Evolutionary conservation across 768 basidiomycete genomes (phyloP).

Genomic region (Russula abietina): DNA sequence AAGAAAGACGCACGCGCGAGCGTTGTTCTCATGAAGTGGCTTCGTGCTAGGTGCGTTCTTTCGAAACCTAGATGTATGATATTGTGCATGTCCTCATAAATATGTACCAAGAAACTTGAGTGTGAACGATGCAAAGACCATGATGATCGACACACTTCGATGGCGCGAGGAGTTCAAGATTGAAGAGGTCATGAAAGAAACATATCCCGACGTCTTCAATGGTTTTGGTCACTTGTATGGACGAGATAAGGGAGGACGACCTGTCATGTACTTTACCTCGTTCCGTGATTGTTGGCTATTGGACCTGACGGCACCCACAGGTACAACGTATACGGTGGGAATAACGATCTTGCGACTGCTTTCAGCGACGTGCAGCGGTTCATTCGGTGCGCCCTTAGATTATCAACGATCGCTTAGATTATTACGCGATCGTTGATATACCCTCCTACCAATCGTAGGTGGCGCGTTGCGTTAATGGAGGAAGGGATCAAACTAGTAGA

Average conservation of each 20-base stretch:
- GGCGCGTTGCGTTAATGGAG: constrained; percentile 79
- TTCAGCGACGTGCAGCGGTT: constrained; percentile 74
- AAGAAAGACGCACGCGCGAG: constrained; percentile 56
- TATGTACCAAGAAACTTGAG: constrained; percentile 43
- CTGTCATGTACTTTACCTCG: constrained; percentile 53
- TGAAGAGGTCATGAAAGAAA: constrained; percentile 51
- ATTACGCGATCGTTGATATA: background rate
- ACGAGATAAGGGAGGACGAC: constrained; percentile 62
- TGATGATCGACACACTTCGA: constrained; percentile 61
- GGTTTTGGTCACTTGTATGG: constrained; percentile 59
- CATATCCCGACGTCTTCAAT: constrained; percentile 36
- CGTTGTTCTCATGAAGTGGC: constrained; percentile 76
- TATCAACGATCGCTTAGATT: too few species aligned
- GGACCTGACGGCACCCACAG: constrained; percentile 32
- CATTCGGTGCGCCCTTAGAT: constrained; percentile 51
- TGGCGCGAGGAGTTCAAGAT: constrained; percentile 68
- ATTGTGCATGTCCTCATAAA: background rate
- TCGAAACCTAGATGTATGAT: background rate
- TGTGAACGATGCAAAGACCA: constrained; percentile 49
- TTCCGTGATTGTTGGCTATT: background rate
- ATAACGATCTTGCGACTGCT: constrained; percentile 57
- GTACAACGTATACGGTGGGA: constrained; percentile 76
- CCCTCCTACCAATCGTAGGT: constrained; percentile 38
- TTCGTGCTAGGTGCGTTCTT: constrained; percentile 59
- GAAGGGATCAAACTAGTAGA: constrained; percentile 55